These are phyloP conservation scores for Mallotus repandus DNA, from an alignment of 441 rosid species.

Conservation along the genomic window DNA sequence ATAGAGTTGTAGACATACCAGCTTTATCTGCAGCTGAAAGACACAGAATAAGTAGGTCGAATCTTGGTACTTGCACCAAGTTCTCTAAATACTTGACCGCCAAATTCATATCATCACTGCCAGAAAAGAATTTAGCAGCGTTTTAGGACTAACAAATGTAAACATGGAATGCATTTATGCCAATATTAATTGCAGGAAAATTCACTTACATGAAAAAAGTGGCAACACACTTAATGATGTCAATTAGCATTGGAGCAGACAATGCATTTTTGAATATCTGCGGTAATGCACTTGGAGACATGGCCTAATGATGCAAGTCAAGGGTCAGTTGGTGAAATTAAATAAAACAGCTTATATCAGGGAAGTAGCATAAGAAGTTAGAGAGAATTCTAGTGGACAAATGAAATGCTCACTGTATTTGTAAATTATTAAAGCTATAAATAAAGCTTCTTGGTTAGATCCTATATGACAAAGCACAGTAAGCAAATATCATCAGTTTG, in stretches of 20 bases:
- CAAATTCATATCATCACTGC: slow-evolving; percentile 70
- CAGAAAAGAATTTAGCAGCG: slow-evolving; percentile 24
- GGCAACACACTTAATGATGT: slow-evolving; percentile 69
- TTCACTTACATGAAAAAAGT: slow-evolving; percentile 61
- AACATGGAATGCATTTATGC: slow-evolving; percentile 6
- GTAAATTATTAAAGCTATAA: background rate
- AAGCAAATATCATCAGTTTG: background rate
- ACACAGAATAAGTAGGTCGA: slow-evolving; percentile 70
- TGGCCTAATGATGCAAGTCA: slow-evolving; percentile 46
- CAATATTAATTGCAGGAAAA: background rate
- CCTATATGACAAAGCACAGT: background rate
- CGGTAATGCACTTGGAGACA: slow-evolving; percentile 66
- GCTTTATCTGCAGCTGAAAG: slow-evolving; percentile 69
- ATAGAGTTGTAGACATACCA: slow-evolving; percentile 42
- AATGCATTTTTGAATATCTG: slow-evolving; percentile 76
- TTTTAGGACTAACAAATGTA: background rate
- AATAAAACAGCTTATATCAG: slow-evolving; percentile 3
- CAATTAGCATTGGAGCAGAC: slow-evolving; percentile 64
- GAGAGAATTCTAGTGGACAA: background rate
- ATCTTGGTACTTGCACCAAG: slow-evolving; percentile 85
- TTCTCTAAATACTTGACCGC: slow-evolving; percentile 70
- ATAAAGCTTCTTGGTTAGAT: background rate
- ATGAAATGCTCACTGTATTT: background rate
- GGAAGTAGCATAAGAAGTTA: background rate
- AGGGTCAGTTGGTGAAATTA: slow-evolving; percentile 12